phyloP scores from a whole-genome alignment of 2,329 filamentous ascomycete species.

The Ceratocystis eucalypticola region DNA sequence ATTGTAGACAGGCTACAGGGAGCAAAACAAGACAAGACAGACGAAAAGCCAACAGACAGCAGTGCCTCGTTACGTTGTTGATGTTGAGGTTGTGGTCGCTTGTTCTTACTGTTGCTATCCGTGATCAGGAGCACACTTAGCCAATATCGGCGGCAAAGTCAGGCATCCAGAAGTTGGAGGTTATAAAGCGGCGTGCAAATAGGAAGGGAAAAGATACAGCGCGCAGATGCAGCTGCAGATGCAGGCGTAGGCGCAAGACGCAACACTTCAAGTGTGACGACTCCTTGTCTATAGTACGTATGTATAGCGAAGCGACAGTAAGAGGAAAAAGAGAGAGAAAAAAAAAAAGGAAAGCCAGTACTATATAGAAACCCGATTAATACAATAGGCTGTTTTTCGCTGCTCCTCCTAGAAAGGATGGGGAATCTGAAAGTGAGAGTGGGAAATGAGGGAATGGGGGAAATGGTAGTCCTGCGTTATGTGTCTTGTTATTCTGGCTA shows the following conservation, averaged over 20 bases:
- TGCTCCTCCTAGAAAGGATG: neutral
- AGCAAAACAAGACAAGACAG: neutral
- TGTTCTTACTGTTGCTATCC: neutral
- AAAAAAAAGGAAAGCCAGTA: neutral
- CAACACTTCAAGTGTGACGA: no score
- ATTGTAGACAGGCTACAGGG: conserved; percentile 1
- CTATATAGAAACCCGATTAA: conserved; percentile 4
- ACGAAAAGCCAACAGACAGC: neutral
- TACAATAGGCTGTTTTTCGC: neutral
- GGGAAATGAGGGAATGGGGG: neutral
- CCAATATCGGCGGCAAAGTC: neutral
- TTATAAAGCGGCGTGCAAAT: neutral
- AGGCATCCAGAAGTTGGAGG: neutral
- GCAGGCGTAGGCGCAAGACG: no score
- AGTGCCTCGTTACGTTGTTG: no score
- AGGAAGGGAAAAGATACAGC: neutral
- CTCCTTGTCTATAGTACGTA: no score
- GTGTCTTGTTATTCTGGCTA: neutral
- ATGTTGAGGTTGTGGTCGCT: neutral
- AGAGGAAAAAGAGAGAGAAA: neutral
- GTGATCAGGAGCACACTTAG: neutral
- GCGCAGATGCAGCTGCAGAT: no score
- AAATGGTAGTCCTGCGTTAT: neutral
- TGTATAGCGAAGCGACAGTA: neutral
- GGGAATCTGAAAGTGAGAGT: neutral